Base-by-base conservation (phyloP, 2,329 filamentous ascomycete genomes). In the Huntiella savannae region DNA sequence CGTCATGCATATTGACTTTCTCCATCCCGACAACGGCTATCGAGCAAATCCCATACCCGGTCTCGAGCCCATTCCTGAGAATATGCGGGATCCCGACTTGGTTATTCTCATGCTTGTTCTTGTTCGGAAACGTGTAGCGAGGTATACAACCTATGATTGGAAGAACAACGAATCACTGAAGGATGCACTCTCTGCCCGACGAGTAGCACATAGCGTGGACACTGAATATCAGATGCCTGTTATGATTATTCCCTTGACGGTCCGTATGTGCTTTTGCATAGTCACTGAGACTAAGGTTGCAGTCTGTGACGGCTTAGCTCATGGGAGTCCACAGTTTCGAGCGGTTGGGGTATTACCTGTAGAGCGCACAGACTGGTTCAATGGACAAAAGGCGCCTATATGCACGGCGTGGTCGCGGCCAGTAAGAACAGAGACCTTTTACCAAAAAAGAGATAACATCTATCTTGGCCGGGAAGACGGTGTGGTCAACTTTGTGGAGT, bases 401-500 rank as follows among this genome's bases (percentile, higher is more conserved):
- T 95, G 86, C 82, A 81, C 80, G 3, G 75, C 81, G 17, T 98
- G 88, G 87, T 76, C 84, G 22, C 74, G 83, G 49, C 82, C 86
- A 2, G 71, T 75, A 49, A 77, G 88, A 5, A 70, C 76, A 17
- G 70, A 70, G 50, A 62, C 65, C 10, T 80, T 79, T 53, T 71
- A 72, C 45, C 64, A 71, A 46, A 69, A 65, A 13, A 75, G 77
- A 33, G 91, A 96, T 56, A 76, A 79, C 50, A 76, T 96, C 42
- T 94, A 91, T 56, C 65, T 98, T 12, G 82, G 81, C 8, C 76
- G 87, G 46, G 88, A 96, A 61, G 88, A 96, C 57, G 91, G 91
- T 3, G 66, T 78, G 42, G 70, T 95, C 7, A 72, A 78, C 46
- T 82, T 80, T 52, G 61, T 88, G 4, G 77, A 85, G 53, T 75